Evolutionary conservation across 2,329 filamentous ascomycete species (phyloP).

Genomic region (Calonectria honghensis): DNA sequence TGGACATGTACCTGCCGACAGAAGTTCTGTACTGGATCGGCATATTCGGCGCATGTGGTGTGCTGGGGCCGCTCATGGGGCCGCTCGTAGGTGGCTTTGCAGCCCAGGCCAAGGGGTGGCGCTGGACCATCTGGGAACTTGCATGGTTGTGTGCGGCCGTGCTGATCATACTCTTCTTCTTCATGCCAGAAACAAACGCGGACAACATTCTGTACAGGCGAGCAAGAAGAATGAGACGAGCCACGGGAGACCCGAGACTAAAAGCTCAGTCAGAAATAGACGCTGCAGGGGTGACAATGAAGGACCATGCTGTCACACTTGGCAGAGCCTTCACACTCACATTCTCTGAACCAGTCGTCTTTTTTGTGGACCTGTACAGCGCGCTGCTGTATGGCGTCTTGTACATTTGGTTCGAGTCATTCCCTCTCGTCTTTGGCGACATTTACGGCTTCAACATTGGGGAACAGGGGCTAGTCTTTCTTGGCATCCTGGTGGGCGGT

Average conservation of each 20-base stretch:
- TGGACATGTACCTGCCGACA: conserved; percentile 34
- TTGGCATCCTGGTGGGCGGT: conserved; percentile 40
- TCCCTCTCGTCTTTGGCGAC: conserved; percentile 47
- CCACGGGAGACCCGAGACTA: conserved; percentile 39
- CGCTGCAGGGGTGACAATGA: conserved; percentile 40
- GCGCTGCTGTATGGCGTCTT: conserved; percentile 64
- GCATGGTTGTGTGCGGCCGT: conserved; percentile 46
- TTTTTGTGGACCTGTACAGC: conserved; percentile 65
- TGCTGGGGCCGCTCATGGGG: conserved; percentile 10
- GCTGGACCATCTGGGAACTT: conserved; percentile 53
- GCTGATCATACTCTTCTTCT: conserved; percentile 50
- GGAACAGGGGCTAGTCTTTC: conserved; percentile 68
- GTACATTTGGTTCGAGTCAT: conserved; percentile 61
- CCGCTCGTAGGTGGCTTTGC: conserved; percentile 23
- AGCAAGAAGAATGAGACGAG: conserved; percentile 41
- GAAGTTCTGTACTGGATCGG: conserved; percentile 34
- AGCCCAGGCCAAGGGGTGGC: conserved; percentile 44
- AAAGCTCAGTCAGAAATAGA: conserved; percentile 38
- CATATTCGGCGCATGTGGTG: conserved; percentile 26
- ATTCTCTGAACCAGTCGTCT: conserved; percentile 64
- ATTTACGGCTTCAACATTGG: conserved; percentile 69
- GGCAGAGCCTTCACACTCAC: conserved; percentile 62
- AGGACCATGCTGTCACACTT: conserved; percentile 55
- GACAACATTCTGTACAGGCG: conserved; percentile 50
- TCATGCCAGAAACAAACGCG: conserved; percentile 52